Base-by-base conservation (phyloP, 2,329 filamentous ascomycete species). In the Microdochium trichocladiopsis region DNA sequence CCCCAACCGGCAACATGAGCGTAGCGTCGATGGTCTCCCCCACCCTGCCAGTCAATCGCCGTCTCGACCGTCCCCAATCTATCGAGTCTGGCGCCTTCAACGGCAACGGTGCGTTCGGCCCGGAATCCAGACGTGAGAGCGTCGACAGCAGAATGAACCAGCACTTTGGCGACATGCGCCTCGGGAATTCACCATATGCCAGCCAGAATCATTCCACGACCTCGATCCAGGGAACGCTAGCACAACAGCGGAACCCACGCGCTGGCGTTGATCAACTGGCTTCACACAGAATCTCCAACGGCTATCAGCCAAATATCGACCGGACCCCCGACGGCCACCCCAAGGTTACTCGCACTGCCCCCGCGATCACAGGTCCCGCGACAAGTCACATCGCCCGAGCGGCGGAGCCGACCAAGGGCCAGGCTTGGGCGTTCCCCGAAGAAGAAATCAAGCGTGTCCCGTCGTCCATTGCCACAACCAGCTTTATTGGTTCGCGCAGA, bases 361-460 rank as follows among this genome's bases (percentile, higher is more conserved):
- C 88, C 4, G 82, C 87, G 9, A 93, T 93, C 60, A 89, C 86
- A 24, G 87, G 87, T 58, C 87, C 74, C 56, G 86, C 76, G 58
- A 84, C 73, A 51, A 80, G 76, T 69, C 82, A 73, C 62, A 88
- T 78, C 72, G 86, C 81, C 62, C 84, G 74, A 59, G 88, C 88
- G 37, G 84, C 87, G 25, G 86, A 90, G 65, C 88, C 88, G 4
- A 92, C 87, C 11, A 90, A 90, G 67, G 88, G 88, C 64, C 88
- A 87, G 65, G 86, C 88, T 4, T 93, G 88, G 88, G 88, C 88
- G 58, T 92, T 92, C 60, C 88, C 88, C 1, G 88, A 90, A 62
- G 83, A 87, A 51, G 80, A 84, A 50, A 82, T 87, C 2, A 76
- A 80, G 53, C 70, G 77, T 51, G 63, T 74, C 48, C 70, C 73